phyloP scores from a whole-genome alignment of 2,329 filamentous ascomycete genomes.

The Talaromyces sp. region DNA sequence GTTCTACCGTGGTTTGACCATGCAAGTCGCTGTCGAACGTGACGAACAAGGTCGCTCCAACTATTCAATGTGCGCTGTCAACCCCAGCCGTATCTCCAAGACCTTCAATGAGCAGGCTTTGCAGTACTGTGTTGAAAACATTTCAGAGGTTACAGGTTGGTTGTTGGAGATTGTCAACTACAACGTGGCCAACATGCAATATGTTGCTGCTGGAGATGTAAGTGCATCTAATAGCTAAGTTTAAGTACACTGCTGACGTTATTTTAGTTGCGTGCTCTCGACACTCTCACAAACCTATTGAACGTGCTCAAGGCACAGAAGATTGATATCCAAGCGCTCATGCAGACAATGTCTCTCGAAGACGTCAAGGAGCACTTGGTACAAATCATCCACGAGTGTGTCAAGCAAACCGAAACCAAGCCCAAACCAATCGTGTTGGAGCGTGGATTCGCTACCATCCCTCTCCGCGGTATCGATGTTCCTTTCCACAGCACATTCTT shows the following conservation, averaged over 20 bases:
- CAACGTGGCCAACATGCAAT: conserved; percentile 69
- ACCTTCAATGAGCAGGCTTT: conserved; percentile 97
- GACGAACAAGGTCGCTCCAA: conserved; percentile 90
- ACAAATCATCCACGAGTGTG: conserved; percentile 85
- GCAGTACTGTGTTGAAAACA: conserved; percentile 94
- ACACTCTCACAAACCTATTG: conserved; percentile 70
- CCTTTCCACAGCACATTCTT: conserved; percentile 99
- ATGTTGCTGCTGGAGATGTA: conserved; percentile 64
- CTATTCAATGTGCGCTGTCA: conserved; percentile 99
- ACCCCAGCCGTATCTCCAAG: conserved; percentile 96
- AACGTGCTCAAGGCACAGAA: conserved; percentile 97
- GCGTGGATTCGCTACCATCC: conserved; percentile 95
- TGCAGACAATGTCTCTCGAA: conserved; percentile 79
- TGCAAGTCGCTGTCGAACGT: conserved; percentile 98
- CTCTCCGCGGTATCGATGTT: conserved; percentile 94
- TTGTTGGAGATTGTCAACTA: conserved; percentile 99
- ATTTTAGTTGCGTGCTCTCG: conserved; percentile 56
- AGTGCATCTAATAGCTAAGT: conserved; percentile 24
- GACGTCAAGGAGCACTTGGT: conserved; percentile 86
- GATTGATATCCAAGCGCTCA: conserved; percentile 92
- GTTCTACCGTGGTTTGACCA: conserved; percentile 97
- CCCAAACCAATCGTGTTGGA: conserved; percentile 83
- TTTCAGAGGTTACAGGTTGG: conserved; percentile 91
- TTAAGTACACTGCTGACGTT: conserved; percentile 13
- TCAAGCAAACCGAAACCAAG: conserved; percentile 83